phyloP scores from a whole-genome alignment of 83 land plant species.

The Larix sibirica region DNA sequence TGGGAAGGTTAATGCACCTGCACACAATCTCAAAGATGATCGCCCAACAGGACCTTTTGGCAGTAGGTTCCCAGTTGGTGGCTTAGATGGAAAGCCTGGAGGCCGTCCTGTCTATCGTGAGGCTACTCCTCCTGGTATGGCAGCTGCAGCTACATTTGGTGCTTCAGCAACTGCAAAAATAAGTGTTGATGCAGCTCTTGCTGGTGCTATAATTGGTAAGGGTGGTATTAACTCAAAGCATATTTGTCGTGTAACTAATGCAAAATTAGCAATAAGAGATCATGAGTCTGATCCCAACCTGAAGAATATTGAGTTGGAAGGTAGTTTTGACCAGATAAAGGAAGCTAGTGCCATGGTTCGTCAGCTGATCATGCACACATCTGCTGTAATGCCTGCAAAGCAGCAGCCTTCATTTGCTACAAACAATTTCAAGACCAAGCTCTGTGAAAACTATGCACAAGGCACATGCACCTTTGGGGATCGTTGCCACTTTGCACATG shows the following conservation, averaged over 20 bases:
- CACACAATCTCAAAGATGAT: slow-evolving; percentile 22
- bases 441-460: slow-evolving; percentile 81
- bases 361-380: slow-evolving; percentile 57
- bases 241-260: slow-evolving; percentile 75
- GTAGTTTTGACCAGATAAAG: slow-evolving; percentile 85
- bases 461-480: slow-evolving; percentile 95
- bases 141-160: slow-evolving; percentile 67
- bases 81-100: slow-evolving; percentile 26
- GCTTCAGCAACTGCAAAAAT: slow-evolving; percentile 78
- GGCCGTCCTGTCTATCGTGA: slow-evolving; percentile 34
- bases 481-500: slow-evolving; percentile 96
- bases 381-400: slow-evolving; percentile 21
- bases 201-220: slow-evolving; percentile 94
- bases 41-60: slow-evolving; percentile 13
- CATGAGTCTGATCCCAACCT: slow-evolving; percentile 82
- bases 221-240: slow-evolving; percentile 90
- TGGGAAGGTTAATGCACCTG: slow-evolving; percentile 32
- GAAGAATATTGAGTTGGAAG: slow-evolving; percentile 91
- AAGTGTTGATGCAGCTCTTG: slow-evolving; percentile 85
- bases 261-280: slow-evolving; percentile 75
- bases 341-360: slow-evolving; percentile 85
- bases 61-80: slow-evolving; percentile 18
- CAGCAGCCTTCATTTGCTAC: neutral
- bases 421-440: slow-evolving; percentile 74
- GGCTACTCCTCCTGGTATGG: slow-evolving; percentile 51